These are phyloP conservation scores for Pogostemon cablin DNA, from an alignment of 257 asterid species.

Conservation along the genomic window DNA sequence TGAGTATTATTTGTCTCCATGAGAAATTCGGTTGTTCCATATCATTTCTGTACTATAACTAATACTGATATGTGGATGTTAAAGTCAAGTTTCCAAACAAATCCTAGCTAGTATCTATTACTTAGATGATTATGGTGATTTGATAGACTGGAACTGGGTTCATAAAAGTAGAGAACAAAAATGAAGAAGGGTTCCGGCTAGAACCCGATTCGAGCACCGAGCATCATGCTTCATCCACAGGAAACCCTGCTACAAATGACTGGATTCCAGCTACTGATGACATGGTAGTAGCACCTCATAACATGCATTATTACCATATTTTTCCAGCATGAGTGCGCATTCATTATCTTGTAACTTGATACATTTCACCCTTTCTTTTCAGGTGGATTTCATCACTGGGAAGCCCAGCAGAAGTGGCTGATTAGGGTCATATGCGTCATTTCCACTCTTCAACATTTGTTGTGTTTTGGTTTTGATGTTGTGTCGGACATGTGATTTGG, in stretches of 20 bases:
- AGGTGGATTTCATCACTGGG: slow-evolving; percentile 52
- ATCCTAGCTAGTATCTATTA: no score
- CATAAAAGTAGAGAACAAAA: slow-evolving; percentile 54
- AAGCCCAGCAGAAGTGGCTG: slow-evolving; percentile 77
- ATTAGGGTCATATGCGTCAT: slow-evolving; percentile 8
- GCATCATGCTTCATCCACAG: slow-evolving; percentile 59
- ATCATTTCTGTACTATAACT: no score
- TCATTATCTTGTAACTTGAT: neutral
- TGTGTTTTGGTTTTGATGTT: slow-evolving; percentile 11
- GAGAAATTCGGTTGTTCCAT: no score
- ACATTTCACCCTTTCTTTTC: slow-evolving; percentile 25
- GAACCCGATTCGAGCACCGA: slow-evolving; percentile 50
- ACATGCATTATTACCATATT: neutral
- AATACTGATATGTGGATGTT: no score
- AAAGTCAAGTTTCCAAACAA: no score
- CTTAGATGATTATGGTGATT: neutral
- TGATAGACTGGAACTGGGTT: slow-evolving; percentile 89
- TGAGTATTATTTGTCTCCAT: no score
- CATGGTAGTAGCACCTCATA: slow-evolving; percentile 6
- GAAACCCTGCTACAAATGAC: slow-evolving; percentile 98
- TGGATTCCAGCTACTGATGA: slow-evolving; percentile 73
- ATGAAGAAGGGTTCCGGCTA: slow-evolving; percentile 48
- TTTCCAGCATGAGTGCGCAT: neutral
- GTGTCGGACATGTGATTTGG: slow-evolving; percentile 1
- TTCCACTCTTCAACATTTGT: neutral